Evolutionary conservation across 176 grass and related monocot genomes (phyloP).

Genomic region (Olyra latifolia): DNA sequence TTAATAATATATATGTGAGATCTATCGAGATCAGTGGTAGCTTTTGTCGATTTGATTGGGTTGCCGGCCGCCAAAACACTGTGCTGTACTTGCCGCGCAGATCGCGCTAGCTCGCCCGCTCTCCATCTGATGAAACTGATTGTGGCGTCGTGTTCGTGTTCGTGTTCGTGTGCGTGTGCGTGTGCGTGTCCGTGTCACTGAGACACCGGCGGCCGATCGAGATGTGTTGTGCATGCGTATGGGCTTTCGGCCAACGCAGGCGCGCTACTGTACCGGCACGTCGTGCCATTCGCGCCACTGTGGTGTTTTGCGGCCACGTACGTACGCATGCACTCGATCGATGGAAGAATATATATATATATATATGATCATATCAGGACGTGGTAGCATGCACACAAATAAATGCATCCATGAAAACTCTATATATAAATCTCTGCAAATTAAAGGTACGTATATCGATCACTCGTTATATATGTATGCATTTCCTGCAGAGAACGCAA

Average conservation of each 20-base stretch:
- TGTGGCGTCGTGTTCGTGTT: too few species aligned
- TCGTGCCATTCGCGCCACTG: too few species aligned
- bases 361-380: too few species aligned
- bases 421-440: too few species aligned
- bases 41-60: constrained; percentile 12
- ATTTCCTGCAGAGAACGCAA: not conserved
- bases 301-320: not conserved
- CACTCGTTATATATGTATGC: not conserved
- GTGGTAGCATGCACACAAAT: not conserved
- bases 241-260: not conserved
- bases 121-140: not conserved
- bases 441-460: too few species aligned
- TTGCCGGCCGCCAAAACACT: not conserved
- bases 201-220: not conserved
- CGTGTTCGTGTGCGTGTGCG: too few species aligned
- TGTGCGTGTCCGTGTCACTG: constrained; percentile 10
- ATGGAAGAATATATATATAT: too few species aligned
- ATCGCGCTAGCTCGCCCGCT: too few species aligned
- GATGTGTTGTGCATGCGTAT: not conserved
- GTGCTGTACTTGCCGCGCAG: not conserved
- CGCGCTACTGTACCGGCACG: not conserved
- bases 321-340: too few species aligned
- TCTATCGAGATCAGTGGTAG: not conserved
- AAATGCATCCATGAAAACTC: not conserved
- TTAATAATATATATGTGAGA: too few species aligned